Percentiles rank a stretch among this genome's conserved stretches.
Evolutionary conservation across 2,329 filamentous ascomycete genomes (phyloP).

Genomic region (Epichloe sylvatica): DNA sequence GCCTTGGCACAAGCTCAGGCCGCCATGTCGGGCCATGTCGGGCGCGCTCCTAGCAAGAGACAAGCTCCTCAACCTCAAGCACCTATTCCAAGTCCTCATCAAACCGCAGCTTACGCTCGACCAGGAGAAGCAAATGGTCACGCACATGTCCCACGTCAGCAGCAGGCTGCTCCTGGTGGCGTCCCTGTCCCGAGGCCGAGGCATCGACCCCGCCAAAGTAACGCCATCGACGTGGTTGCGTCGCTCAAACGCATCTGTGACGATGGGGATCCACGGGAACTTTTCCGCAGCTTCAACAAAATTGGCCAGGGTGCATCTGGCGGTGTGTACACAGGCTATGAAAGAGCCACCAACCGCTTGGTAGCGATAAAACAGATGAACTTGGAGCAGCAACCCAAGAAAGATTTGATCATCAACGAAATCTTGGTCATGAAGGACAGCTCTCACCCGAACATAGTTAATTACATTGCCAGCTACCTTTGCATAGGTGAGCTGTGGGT

Average conservation of each 20-base stretch:
- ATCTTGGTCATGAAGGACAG: constrained; percentile 99
- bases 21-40: constrained; percentile 56
- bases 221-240: constrained; percentile 65
- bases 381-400: constrained; percentile 94
- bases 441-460: constrained; percentile 96
- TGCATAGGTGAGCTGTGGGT: constrained; percentile 90
- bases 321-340: constrained; percentile 85
- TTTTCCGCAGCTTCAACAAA: constrained; percentile 80
- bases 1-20: constrained; percentile 69
- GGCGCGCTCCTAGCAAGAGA: constrained; percentile 61
- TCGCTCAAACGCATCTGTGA: constrained; percentile 82
- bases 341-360: constrained; percentile 67
- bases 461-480: constrained; percentile 95
- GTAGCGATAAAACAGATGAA: constrained; percentile 99
- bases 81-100: constrained; percentile 11
- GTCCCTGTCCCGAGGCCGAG: constrained; percentile 51
- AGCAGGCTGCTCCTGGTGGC: constrained; percentile 21
- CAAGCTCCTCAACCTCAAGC: constrained; percentile 25
- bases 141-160: constrained; percentile 21
- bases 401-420: constrained; percentile 97
- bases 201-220: constrained; percentile 66
- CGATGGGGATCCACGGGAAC: constrained; percentile 72
- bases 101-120: constrained; percentile 16
- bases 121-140: constrained; percentile 18
- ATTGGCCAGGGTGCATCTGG: constrained; percentile 96